Base-by-base conservation (phyloP, 805 yeast genomes). In the Clavispora fructus region DNA sequence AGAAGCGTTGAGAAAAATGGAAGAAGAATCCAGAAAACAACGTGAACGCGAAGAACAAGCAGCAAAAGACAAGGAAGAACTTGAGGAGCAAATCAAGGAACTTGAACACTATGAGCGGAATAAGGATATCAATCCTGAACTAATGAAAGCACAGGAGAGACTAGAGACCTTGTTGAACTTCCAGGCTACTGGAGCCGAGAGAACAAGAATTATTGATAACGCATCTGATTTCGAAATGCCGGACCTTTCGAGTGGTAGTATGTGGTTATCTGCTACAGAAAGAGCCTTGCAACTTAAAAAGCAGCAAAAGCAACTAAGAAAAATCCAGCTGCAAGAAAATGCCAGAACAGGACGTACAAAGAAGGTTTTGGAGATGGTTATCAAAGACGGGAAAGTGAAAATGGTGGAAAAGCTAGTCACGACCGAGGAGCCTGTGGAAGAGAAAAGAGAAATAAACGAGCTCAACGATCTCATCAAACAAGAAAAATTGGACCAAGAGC, bases 171-270 rank as follows among this genome's bases (percentile, higher is more conserved):
- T 94, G 41, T 69, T 94, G 39, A 77, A 81, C 50, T 94, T 83
- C 63, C 99, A 94, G 62, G 87, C 79, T 2, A 82, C 91, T 14
- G 87, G 95, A 7, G 87, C 91, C 1, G 95, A 89, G 62, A 75
- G 99, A 61, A 94, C 99, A 0, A 81, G 80, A 55, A 89, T 94
- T 51, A 91, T 95, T 35, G 99, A 94, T 61, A 84, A 88, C 60
- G 97, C 95, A 0, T 80, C 95, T 6, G 99, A 94, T 61, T 88
- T 79, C 61, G 95, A 87, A 42, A 64, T 83, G 45, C 79, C 88
- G 0, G 69, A 70, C 2, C 48, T 60, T 2, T 66, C 76, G 0
- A 58, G 75, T 35, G 67, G 67, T 2, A 84, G 79, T 53, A 69
- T 84, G 51, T 94, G 99, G 98, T 82, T 95, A 0, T 83, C 96